phyloP scores from a whole-genome alignment of 2,329 filamentous ascomycete species.

The Talaromyces sp. region DNA sequence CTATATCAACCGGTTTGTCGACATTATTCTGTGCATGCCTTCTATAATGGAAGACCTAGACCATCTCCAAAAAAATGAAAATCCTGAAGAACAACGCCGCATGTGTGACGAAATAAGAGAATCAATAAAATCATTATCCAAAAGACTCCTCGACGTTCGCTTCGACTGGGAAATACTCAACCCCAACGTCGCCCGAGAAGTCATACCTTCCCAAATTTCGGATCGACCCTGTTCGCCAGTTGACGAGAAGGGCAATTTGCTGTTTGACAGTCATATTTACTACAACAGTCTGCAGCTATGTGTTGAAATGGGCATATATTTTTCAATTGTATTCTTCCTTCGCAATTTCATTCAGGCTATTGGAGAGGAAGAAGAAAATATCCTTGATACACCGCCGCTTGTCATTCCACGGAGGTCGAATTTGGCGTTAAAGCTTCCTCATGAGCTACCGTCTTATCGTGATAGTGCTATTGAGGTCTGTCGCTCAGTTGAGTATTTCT shows the following conservation, averaged over 20 bases:
- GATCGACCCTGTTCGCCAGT: neutral
- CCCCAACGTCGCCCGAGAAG: neutral
- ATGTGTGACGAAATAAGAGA: neutral
- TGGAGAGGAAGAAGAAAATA: neutral
- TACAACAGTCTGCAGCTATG: neutral
- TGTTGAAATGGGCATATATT: neutral
- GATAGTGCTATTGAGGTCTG: neutral
- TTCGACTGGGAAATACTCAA: neutral
- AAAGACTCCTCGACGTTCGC: neutral
- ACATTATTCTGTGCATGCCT: neutral
- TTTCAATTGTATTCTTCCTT: neutral
- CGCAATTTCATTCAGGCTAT: neutral
- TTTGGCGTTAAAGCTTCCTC: neutral
- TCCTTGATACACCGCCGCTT: neutral
- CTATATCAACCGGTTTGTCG: neutral
- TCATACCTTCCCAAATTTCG: neutral
- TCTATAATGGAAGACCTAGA: neutral
- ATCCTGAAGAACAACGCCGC: neutral
- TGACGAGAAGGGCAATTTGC: neutral
- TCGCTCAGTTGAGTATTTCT: neutral
- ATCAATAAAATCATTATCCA: neutral
- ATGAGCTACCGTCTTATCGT: neutral
- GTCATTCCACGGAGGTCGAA: neutral
- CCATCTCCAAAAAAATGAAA: neutral
- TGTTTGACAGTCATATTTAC: neutral